Conservation (phyloP, 2,329 filamentous ascomycete species). For the Monilinia polystroma region DNA sequence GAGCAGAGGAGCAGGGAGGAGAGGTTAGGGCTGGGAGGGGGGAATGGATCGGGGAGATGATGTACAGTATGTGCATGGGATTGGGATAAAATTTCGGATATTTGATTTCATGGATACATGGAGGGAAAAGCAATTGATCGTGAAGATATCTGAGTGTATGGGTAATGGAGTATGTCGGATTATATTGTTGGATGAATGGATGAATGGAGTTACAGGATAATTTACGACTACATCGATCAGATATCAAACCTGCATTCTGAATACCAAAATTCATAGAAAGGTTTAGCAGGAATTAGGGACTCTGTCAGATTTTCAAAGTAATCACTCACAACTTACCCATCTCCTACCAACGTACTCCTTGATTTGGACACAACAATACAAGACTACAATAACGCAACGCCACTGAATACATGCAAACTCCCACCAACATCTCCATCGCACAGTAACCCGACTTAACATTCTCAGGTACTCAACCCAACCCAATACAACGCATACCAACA, state of each 20-base stretch:
- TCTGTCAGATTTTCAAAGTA: too few relatives aligned
- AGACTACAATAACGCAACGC: too few relatives aligned
- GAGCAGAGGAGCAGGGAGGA: conserved; percentile 40
- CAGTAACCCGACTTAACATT: too few relatives aligned
- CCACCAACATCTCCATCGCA: too few relatives aligned
- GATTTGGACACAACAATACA: too few relatives aligned
- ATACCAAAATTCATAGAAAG: too few relatives aligned
- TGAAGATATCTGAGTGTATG: neutral
- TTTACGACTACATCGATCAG: neutral
- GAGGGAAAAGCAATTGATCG: neutral
- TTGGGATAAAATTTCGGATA: neutral
- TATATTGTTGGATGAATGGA: neutral
- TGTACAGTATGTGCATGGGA: neutral
- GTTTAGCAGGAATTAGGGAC: too few relatives aligned
- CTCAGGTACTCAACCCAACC: too few relatives aligned
- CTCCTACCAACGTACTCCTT: too few relatives aligned
- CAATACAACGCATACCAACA: too few relatives aligned
- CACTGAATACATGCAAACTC: too few relatives aligned
- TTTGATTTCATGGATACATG: neutral
- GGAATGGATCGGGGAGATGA: conserved; percentile 15
- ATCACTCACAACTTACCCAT: too few relatives aligned
- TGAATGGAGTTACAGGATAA: conserved; percentile 7
- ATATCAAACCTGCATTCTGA: neutral
- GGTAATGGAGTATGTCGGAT: conserved; percentile 1
- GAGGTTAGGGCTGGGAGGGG: conserved; percentile 39